Conservation (phyloP, 2,329 filamentous ascomycete genomes). For the Fusarium austroafricanum region DNA sequence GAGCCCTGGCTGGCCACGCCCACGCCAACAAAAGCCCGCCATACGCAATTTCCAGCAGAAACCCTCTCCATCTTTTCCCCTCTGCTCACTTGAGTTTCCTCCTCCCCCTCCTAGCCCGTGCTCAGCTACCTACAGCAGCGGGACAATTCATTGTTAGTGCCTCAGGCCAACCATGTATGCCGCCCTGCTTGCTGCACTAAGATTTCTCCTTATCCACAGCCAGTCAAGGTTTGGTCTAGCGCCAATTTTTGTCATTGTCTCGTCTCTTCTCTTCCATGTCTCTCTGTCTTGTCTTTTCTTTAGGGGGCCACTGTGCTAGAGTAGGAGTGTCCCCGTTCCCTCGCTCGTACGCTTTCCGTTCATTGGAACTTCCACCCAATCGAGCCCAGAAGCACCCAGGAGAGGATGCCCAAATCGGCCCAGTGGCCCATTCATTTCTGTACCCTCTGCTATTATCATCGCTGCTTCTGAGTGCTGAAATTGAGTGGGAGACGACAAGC, state of each 20-base stretch:
- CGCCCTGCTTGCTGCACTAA: conserved; percentile 50
- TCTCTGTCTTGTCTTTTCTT: conserved; percentile 41
- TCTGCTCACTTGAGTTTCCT: conserved; percentile 24
- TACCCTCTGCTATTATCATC: conserved; percentile 20
- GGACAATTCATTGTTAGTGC: conserved; percentile 37
- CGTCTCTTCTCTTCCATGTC: conserved; percentile 43
- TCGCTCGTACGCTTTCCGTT: conserved; percentile 19
- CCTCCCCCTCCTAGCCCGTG: conserved; percentile 23
- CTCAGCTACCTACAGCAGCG: conserved; percentile 29
- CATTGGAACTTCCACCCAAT: conserved; percentile 24
- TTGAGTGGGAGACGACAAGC: conserved; percentile 35
- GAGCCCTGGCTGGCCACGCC: conserved; percentile 26
- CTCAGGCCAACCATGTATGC: conserved; percentile 41
- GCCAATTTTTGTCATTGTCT: conserved; percentile 45
- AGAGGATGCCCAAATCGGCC: conserved; percentile 27
- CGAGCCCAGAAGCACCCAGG: conserved; percentile 34
- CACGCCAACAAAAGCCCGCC: conserved; percentile 36
- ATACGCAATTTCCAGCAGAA: conserved; percentile 46
- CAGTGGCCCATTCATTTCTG: conserved; percentile 40
- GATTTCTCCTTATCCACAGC: conserved; percentile 51
- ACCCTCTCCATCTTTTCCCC: conserved; percentile 19
- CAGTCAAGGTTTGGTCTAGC: conserved; percentile 53
- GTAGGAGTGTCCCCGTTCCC: conserved; percentile 24
- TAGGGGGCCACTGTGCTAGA: conserved; percentile 26
- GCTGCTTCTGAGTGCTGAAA: conserved; percentile 15